Conservation (phyloP, 2,329 filamentous ascomycete species). For the Pseudogymnoascus verrucosus region DNA sequence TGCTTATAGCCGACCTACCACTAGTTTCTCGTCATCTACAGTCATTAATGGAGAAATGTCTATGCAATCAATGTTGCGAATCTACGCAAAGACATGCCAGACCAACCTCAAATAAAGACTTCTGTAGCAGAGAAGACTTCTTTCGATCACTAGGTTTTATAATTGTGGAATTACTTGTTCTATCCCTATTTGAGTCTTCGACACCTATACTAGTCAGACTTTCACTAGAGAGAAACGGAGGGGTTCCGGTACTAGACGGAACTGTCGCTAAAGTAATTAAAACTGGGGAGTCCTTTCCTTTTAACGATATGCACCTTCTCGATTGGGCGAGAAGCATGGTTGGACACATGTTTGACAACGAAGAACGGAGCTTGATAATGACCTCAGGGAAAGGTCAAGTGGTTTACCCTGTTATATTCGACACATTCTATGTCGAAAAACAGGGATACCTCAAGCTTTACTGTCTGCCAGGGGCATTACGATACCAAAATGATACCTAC, state of each 20-base stretch:
- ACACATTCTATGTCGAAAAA: background rate
- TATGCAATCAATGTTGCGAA: background rate
- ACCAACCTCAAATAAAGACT: background rate
- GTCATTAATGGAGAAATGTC: constrained; percentile 6
- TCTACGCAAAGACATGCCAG: background rate
- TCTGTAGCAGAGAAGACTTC: background rate
- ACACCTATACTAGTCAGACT: background rate
- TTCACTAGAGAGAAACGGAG: background rate
- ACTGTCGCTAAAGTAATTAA: no score
- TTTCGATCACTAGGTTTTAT: background rate
- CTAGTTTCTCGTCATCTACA: constrained; percentile 1
- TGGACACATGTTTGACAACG: constrained; percentile 6
- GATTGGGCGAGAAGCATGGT: constrained; percentile 6
- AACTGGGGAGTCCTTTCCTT: no score
- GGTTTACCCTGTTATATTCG: constrained; percentile 4
- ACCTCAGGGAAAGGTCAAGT: constrained; percentile 9
- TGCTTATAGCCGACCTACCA: constrained; percentile 9
- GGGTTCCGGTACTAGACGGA: background rate
- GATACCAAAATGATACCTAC: constrained; percentile 5
- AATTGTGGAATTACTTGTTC: constrained; percentile 3
- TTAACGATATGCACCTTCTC: no score
- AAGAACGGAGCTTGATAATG: background rate
- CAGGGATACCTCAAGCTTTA: constrained; percentile 4
- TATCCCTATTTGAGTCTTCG: constrained; percentile 10
- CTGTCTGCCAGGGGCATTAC: background rate